Evolutionary conservation across 371 early-diverging fungal genomes (phyloP), one percentile per base, ranked within the genome.

Genomic region (Dichotomocladium elegans): DNA sequence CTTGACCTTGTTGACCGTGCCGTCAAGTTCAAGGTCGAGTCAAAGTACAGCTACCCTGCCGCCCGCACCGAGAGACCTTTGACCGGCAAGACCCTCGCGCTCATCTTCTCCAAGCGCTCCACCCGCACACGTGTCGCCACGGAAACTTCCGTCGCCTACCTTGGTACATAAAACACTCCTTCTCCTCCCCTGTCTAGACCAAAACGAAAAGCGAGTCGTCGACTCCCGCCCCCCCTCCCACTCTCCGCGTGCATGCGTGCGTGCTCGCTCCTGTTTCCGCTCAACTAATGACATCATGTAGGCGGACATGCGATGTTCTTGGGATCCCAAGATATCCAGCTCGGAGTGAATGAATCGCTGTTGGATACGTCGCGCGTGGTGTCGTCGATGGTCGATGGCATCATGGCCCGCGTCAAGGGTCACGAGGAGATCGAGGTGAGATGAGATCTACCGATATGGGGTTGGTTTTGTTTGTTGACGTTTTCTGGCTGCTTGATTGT

Each of bases 51-150:
- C 10, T 41, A 69, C 45, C 70, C 67, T 15, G 47, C 60, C 25
- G 51, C 60, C 21, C 60, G 64, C 9, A 79, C 70, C 37, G 80
- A 76, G 3, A 76, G 72, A 19, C 89, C 89, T 8, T 71, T 91
- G 50, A 57, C 70, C 12, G 91, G 91, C 10, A 82, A 89, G 48
- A 85, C 89, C 1, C 58, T 98, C 24, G 98, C 87, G 10, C 69
- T 98, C 29, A 69, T 96, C 53, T 98, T 98, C 52, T 86, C 93
- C 14, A 98, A 98, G 68, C 83, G 94, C 31, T 90, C 90, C 0
- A 98, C 98, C 4, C 91, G 98, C 50, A 98, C 98, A 9, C 85
- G 98, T 45, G 93, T 98, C 24, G 94, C 95, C 12, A 88, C 94
- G 29, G 97, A 98, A 64, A 81, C 94, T n/a, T 90, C 93, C 3